Evolutionary conservation across 768 basidiomycete species (phyloP), one percentile per base, ranked within the genome.

Genomic region (Gymnopilus dilepis): DNA sequence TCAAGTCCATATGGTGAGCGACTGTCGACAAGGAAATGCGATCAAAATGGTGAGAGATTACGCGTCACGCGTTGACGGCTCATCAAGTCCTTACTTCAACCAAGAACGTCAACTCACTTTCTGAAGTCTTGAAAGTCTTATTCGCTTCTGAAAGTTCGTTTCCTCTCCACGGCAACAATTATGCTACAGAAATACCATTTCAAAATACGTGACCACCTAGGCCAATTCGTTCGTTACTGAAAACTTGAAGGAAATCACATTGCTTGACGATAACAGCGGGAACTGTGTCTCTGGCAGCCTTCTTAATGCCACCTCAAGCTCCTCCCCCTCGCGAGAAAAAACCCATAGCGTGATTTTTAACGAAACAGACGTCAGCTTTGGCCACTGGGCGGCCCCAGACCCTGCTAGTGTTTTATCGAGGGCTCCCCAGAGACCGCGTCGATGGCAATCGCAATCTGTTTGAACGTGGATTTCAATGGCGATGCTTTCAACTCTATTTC

Each of bases 401-500:
- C 43, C 19, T 21, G 43, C 24, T 21, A 45, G 22, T 15, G n/a
- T 24, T 5, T 45, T 24, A 45, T 45, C 43, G n/a, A 45, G 43
- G 19, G 19, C 3, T 19, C 43, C 43, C 43, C 19, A 45, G 12
- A 34, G 33, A 21, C 9, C 43, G 11, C 19, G 17, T 17, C 43
- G 43, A 45, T 45, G 11, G 19, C 43, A 45, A 19, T 45, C 12
- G 4, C 2, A 11, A 9, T 45, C 43, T 19, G 43, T 45, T 21
- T 42, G 15, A 13, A 63, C 30, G 17, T 22, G 11, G 9, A 59
- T 33, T 2, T 38, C 5, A 22, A 63, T 43, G 15, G 34, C n/a
- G 24, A 63, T 41, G 9, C 8, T 56, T 56, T 60, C 58, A 24
- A 60, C 22, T 22, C 41, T 45, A n/a, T 56, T 60, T 17, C 21